Evolutionary conservation across 106 monocot species (phyloP), one percentile per base, ranked within the genome.

Genomic region (Ottelia alismoides): DNA sequence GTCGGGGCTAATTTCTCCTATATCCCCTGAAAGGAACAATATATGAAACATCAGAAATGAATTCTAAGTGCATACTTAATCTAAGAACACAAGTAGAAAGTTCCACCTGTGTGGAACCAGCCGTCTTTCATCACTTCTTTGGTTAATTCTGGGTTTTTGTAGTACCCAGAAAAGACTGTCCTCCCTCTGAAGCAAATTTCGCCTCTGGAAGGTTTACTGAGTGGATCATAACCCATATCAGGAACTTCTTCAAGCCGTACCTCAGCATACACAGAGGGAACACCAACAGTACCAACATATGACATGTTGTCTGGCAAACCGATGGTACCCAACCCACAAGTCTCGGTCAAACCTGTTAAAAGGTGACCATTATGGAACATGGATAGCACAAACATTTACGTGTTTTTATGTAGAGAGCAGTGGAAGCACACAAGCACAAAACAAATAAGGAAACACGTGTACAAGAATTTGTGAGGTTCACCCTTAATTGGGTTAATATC

Each of bases 21-120:
- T 76, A 60, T 94, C 94, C 11, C 94, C 94, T 94, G 63, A 32
- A 2, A 28, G 20, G n/a, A n/a, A n/a, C n/a, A n/a, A n/a, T n/a
- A n/a, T n/a, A n/a, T n/a, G n/a, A n/a, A n/a, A n/a, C n/a, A n/a
- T n/a, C n/a, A n/a, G n/a, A n/a, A n/a, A n/a, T n/a, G n/a, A n/a
- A n/a, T n/a, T n/a, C n/a, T n/a, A n/a, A n/a, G n/a, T n/a, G n/a
- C n/a, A n/a, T n/a, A n/a, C n/a, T n/a, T n/a, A n/a, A n/a, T n/a
- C n/a, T n/a, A n/a, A n/a, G n/a, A n/a, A n/a, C n/a, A n/a, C n/a
- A n/a, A n/a, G n/a, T n/a, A n/a, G n/a, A n/a, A n/a, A n/a, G n/a
- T n/a, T 53, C 43, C 19, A 94, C 93, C 93, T 73, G 94, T 94
- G 63, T 94, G 84, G 48, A 94, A 94, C 94, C 94, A 94, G 27